Evolutionary conservation across 176 grass and related monocot species (phyloP).

Genomic region (Carex kokanica): DNA sequence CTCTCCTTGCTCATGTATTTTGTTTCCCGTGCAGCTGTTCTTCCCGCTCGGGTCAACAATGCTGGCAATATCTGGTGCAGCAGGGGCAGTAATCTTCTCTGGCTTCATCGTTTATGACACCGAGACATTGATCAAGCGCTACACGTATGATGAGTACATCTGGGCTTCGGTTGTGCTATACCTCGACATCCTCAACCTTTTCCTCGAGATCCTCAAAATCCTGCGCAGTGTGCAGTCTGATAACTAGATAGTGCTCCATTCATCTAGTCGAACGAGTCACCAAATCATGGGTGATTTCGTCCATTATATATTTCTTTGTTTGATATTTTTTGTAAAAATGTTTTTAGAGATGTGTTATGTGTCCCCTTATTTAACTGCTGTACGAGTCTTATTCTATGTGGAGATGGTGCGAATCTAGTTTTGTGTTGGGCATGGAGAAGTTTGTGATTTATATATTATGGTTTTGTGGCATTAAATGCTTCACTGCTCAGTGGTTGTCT

Average conservation of each 20-base stretch:
- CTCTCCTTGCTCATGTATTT: not conserved
- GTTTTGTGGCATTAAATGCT: not conserved
- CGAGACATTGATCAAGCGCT: constrained; percentile 77
- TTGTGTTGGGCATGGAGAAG: not conserved
- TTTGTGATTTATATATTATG: not conserved
- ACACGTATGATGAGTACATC: constrained; percentile 97
- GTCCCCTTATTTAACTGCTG: not conserved
- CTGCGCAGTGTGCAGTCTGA: constrained; percentile 74
- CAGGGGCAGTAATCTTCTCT: constrained; percentile 86
- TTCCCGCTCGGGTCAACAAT: constrained; percentile 80
- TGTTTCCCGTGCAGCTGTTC: constrained; percentile 57
- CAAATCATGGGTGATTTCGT: constrained; percentile 12
- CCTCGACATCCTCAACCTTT: constrained; percentile 96
- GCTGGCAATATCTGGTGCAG: constrained; percentile 58
- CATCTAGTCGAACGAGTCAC: not conserved
- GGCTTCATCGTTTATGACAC: constrained; percentile 94
- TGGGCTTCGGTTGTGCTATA: constrained; percentile 96
- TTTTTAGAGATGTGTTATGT: not conserved
- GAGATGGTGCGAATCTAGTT: not conserved
- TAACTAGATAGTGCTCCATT: constrained; percentile 44
- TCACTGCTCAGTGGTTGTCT: not conserved
- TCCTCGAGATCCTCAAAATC: constrained; percentile 84
- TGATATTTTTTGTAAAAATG: constrained; percentile 24
- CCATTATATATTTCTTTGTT: not conserved
- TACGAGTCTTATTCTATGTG: not conserved